Base-by-base conservation (phyloP, 108 stramenopile genomes). In the Cyclotella atomus region DNA sequence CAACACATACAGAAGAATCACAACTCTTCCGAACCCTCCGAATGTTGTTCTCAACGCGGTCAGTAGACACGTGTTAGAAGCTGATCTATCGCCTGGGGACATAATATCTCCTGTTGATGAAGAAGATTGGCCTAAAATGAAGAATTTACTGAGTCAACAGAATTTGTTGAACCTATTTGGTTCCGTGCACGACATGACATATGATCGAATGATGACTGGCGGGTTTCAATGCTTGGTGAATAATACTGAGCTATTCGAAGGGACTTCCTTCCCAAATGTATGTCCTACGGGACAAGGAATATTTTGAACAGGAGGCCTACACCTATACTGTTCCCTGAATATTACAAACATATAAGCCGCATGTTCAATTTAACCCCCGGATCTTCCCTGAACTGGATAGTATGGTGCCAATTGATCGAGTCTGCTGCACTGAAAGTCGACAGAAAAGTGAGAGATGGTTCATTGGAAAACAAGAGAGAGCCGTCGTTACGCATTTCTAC, bases 71-170 rank as follows among this genome's bases (percentile, higher is more conserved):
- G n/a, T n/a, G n/a, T n/a, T n/a, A n/a, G n/a, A n/a, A n/a, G 41
- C 41, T 41, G 49, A 20, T 4, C 9, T 17, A 17, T 20, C 4
- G 16, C 4, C 49, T 8, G 49, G 4, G 4, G 49, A 20, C 4
- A 4, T 4, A 16, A 50, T 50, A 17, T 16, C 49, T 4, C 9
- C n/a, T 50, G 49, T 50, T 4, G 19, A 16, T 8, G 49, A 50
- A 50, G 49, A 50, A n/a, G 49, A 50, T 50, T 50, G 49, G 49
- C 49, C 49, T 17, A 50, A 50, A 50, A 50, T 50, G 49, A 50
- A n/a, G n/a, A 4, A 9, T 4, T 20, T 50, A 17, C 19, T 50
- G 49, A n/a, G n/a, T 9, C 14, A 17, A n/a, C 49, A 50, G n/a
- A 9, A n/a, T 8, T 50, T 50, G n/a, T 20, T 50, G n/a, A 4